Conservation (phyloP, 2,329 filamentous ascomycete species). For the Monosporascus sp. region DNA sequence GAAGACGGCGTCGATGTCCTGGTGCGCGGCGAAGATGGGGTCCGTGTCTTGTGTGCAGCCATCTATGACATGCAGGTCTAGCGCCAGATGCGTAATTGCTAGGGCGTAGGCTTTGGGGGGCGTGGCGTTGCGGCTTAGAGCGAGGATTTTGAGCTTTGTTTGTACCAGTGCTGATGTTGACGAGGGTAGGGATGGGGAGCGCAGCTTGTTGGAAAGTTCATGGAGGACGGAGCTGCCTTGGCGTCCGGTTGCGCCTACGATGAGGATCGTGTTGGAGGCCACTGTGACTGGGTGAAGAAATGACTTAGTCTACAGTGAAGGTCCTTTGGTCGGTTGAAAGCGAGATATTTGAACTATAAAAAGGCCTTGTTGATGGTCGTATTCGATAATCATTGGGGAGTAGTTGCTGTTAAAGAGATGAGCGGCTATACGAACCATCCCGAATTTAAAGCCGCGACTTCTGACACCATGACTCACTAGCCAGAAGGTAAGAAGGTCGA, state of each 20-base stretch:
- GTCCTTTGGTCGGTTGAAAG: no score
- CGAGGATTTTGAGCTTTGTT: slow-evolving; percentile 20
- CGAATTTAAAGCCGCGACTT: no score
- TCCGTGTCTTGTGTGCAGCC: slow-evolving; percentile 27
- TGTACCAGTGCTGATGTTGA: slow-evolving; percentile 17
- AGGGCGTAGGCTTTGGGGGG: slow-evolving; percentile 27
- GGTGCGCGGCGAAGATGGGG: slow-evolving; percentile 28
- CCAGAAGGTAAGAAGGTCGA: no score
- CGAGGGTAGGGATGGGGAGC: slow-evolving; percentile 15
- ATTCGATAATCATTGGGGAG: no score
- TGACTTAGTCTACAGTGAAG: no score
- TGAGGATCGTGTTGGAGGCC: slow-evolving; percentile 17
- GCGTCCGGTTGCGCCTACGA: slow-evolving; percentile 33
- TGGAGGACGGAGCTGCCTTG: slow-evolving; percentile 28
- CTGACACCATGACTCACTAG: no score
- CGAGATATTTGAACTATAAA: no score
- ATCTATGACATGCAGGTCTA: slow-evolving; percentile 27
- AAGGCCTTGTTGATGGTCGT: no score
- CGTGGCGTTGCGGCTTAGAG: slow-evolving; percentile 26
- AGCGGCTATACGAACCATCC: no score
- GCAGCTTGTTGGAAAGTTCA: slow-evolving; percentile 14
- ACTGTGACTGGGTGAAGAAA: no score
- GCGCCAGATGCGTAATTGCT: slow-evolving; percentile 10
- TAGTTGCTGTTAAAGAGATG: no score
- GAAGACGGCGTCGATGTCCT: slow-evolving; percentile 27